Conservation (phyloP, 495 filamentous ascomycete genomes). For the Extremus antarcticus region DNA sequence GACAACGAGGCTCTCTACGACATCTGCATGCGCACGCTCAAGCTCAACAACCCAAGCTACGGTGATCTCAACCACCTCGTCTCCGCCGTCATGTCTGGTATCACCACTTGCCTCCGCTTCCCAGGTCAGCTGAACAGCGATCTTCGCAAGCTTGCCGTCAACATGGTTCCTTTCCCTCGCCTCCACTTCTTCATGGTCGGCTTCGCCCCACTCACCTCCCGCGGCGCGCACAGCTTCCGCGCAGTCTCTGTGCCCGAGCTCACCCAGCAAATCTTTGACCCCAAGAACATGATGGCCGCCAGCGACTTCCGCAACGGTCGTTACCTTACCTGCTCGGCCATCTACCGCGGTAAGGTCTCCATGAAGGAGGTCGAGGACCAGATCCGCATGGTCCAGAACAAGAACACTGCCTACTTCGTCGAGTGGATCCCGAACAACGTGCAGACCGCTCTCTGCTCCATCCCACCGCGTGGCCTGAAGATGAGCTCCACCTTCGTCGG, state of each 20-base stretch:
- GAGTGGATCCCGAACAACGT: slow-evolving; percentile 99
- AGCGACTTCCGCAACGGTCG: slow-evolving; percentile 99
- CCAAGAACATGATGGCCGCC: slow-evolving; percentile 99
- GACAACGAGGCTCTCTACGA: slow-evolving; percentile 99
- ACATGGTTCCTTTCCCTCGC: slow-evolving; percentile 99
- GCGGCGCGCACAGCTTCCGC: slow-evolving; percentile 90
- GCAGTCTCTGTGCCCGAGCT: slow-evolving; percentile 95
- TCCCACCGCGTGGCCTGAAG: slow-evolving; percentile 93
- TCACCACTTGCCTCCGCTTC: slow-evolving; percentile 98
- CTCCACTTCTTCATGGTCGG: slow-evolving; percentile 99
- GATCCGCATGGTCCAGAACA: slow-evolving; percentile 99
- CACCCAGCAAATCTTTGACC: slow-evolving; percentile 99
- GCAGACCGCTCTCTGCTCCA: slow-evolving; percentile 98
- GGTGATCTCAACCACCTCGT: slow-evolving; percentile 99
- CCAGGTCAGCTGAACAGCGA: slow-evolving; percentile 99
- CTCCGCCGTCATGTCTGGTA: slow-evolving; percentile 98
- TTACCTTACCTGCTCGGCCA: slow-evolving; percentile 98
- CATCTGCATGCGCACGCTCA: slow-evolving; percentile 99
- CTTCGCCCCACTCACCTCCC: slow-evolving; percentile 96
- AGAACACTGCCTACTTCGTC: slow-evolving; percentile 99
- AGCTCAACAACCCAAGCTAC: slow-evolving; percentile 96
- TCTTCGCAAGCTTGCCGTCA: slow-evolving; percentile 98
- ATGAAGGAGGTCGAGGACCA: slow-evolving; percentile 99
- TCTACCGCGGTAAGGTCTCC: slow-evolving; percentile 99
- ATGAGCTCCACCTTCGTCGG: slow-evolving; percentile 99